Percentiles rank a stretch among this genome's conserved stretches.
These are phyloP conservation scores for Capsicum rhomboideum DNA, from an alignment of 257 asterid genomes.

Conservation along the genomic window DNA sequence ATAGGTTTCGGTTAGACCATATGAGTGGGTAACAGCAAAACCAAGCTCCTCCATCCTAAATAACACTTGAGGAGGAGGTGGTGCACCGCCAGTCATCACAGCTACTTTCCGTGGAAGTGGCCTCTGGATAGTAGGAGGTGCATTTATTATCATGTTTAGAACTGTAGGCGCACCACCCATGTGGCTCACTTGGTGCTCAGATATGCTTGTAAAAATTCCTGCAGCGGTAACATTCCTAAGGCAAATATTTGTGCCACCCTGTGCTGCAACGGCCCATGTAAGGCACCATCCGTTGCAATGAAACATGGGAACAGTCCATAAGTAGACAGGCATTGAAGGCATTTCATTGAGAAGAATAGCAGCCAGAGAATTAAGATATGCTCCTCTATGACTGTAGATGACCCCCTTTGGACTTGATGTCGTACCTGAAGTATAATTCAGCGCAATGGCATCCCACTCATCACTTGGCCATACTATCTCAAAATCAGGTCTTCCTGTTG, in stretches of 20 bases:
- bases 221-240: neutral
- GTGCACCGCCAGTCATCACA: slow-evolving; percentile 5
- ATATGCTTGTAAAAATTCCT: neutral
- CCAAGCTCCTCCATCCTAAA: neutral
- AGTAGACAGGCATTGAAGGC: slow-evolving; percentile 1
- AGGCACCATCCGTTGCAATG: slow-evolving; percentile 1
- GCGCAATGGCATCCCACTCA: neutral
- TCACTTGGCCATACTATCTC: neutral
- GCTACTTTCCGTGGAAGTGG: neutral
- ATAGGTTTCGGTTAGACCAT: slow-evolving; percentile 4
- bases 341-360: neutral
- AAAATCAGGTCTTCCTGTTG: neutral
- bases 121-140: neutral
- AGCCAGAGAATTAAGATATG: neutral
- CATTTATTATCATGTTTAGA: neutral
- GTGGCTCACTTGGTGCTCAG: neutral
- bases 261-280: neutral
- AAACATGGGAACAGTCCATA: neutral
- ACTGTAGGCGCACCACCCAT: slow-evolving; percentile 10
- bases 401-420: slow-evolving; percentile 7
- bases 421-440: slow-evolving; percentile 12
- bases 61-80: slow-evolving; percentile 1
- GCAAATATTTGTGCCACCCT: neutral
- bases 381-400: neutral
- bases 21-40: neutral